These are phyloP conservation scores for Samsoniella hepiali DNA, from an alignment of 2,329 filamentous ascomycete species.

Conservation along the genomic window DNA sequence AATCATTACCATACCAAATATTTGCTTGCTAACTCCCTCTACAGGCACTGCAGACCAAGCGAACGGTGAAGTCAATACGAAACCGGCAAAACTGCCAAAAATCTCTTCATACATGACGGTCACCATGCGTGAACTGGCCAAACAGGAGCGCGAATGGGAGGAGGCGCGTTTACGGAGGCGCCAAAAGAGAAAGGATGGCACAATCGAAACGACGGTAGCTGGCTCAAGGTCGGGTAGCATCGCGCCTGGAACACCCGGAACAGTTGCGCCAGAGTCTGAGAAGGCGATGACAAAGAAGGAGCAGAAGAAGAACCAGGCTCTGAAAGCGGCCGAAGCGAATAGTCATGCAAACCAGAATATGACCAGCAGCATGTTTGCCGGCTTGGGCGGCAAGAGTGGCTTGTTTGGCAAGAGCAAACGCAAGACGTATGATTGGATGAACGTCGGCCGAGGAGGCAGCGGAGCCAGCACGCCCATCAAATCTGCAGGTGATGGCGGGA, in stretches of 20 bases:
- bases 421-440: conserved; percentile 77
- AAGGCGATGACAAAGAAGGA: conserved; percentile 87
- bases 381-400: conserved; percentile 60
- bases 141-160: conserved; percentile 67
- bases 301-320: conserved; percentile 68
- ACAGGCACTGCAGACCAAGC: conserved; percentile 41
- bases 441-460: conserved; percentile 46
- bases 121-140: conserved; percentile 59
- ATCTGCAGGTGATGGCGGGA: conserved; percentile 32
- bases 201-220: conserved; percentile 46
- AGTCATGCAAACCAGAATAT: conserved; percentile 80
- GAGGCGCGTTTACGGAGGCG: conserved; percentile 68
- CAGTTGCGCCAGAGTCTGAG: conserved; percentile 59
- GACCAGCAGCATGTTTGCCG: conserved; percentile 70
- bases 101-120: conserved; percentile 50
- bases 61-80: conserved; percentile 36
- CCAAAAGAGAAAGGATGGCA: conserved; percentile 58
- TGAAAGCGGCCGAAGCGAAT: conserved; percentile 72
- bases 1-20: not conserved
- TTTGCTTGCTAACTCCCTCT: conserved; percentile 19
- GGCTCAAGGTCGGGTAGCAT: conserved; percentile 54
- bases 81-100: conserved; percentile 46
- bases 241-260: conserved; percentile 59
- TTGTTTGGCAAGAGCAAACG: conserved; percentile 58
- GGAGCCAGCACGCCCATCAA: conserved; percentile 51